Conservation (phyloP, 2,329 filamentous ascomycete species). For the Xylaria sp. region DNA sequence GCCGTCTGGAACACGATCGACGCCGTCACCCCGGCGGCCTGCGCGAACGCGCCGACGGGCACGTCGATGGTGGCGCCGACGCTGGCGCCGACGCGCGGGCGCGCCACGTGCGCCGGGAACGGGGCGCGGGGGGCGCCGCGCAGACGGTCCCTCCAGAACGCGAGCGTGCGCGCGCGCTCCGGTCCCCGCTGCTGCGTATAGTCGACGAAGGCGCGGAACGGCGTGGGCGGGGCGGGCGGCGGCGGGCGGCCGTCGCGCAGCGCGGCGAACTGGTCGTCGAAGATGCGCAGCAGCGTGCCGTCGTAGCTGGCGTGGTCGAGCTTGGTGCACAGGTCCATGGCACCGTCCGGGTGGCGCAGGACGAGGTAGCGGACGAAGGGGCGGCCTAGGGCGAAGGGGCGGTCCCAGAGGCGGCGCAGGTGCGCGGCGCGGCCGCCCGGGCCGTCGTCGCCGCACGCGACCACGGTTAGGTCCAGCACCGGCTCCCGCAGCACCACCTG, state of each 20-base stretch:
- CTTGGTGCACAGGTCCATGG: constrained; percentile 31
- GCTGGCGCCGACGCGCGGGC: neutral
- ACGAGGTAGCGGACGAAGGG: constrained; percentile 41
- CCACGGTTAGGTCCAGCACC: constrained; percentile 13
- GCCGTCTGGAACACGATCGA: constrained; percentile 42
- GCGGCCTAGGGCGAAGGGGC: constrained; percentile 35
- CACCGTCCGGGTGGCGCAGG: constrained; percentile 28
- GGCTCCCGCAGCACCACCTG: constrained; percentile 26
- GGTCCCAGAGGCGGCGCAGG: constrained; percentile 31
- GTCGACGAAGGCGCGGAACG: constrained; percentile 34
- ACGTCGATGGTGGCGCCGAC: constrained; percentile 8
- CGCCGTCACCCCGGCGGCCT: constrained; percentile 33
- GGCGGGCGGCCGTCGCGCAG: constrained; percentile 20
- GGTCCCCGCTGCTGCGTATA: constrained; percentile 18
- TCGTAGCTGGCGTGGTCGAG: constrained; percentile 16
- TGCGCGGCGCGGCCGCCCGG: constrained; percentile 28
- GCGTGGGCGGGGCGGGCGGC: constrained; percentile 11
- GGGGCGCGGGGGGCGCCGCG: too few relatives aligned
- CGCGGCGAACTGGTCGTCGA: constrained; percentile 28
- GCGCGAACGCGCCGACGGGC: constrained; percentile 28
- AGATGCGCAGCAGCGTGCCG: constrained; percentile 23
- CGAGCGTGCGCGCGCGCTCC: constrained; percentile 15
- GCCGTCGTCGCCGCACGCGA: constrained; percentile 20
- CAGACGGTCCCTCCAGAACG: constrained; percentile 26
- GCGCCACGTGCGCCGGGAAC: too few relatives aligned